phyloP scores from a whole-genome alignment of 164 flowering plant genomes.

The Annona cherimola region DNA sequence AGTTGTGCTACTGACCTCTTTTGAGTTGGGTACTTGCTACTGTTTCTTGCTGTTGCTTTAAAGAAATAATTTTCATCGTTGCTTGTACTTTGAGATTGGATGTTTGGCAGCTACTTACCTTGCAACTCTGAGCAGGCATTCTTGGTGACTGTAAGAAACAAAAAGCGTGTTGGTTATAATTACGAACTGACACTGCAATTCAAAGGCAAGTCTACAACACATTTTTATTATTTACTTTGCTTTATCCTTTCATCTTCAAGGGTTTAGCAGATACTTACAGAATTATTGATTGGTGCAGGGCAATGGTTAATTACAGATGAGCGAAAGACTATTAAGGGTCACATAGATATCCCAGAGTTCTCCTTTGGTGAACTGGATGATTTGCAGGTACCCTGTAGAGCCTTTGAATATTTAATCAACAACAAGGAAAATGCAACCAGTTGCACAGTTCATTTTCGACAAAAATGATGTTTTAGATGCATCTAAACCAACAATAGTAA shows the following conservation, averaged over 20 bases:
- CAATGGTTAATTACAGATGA: slow-evolving; percentile 74
- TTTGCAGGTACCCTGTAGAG: slow-evolving; percentile 57
- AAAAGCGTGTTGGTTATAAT: slow-evolving; percentile 88
- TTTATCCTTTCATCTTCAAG: background rate
- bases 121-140: slow-evolving; percentile 57
- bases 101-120: slow-evolving; percentile 6
- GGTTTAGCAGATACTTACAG: background rate
- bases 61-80: background rate
- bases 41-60: background rate
- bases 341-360: slow-evolving; percentile 66
- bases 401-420: background rate
- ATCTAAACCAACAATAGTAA: background rate
- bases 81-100: background rate
- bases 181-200: slow-evolving; percentile 73
- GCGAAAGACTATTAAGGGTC: slow-evolving; percentile 53
- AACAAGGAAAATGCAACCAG: background rate
- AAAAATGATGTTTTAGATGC: background rate
- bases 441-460: background rate
- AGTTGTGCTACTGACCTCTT: background rate
- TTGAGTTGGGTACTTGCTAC: background rate
- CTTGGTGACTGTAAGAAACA: slow-evolving; percentile 85
- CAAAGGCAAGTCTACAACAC: slow-evolving; percentile 41
- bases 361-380: slow-evolving; percentile 94
- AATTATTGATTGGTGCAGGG: slow-evolving; percentile 36
- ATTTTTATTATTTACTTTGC: background rate